Evolutionary conservation across 306 rosid species (phyloP).

Genomic region (Psophocarpus tetragonolobus): DNA sequence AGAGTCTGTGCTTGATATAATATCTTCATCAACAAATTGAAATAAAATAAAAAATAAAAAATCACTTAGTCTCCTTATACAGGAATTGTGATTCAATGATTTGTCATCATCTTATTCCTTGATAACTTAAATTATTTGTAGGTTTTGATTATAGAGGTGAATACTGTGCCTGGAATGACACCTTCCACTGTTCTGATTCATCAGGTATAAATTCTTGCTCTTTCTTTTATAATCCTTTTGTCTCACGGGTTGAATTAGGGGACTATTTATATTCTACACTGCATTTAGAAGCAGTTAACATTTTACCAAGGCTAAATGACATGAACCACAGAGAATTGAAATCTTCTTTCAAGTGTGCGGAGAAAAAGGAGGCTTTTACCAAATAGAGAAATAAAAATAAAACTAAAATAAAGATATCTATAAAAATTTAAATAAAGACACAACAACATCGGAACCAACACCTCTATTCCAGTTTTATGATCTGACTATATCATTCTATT

Average conservation of each 20-base stretch:
- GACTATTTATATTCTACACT: not conserved
- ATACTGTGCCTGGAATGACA: slow-evolving; percentile 99
- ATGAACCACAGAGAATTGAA: slow-evolving; percentile 3
- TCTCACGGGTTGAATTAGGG: not conserved
- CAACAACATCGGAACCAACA: not conserved
- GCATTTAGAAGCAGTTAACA: not conserved
- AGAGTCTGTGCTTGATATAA: not conserved
- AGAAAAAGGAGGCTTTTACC: not conserved
- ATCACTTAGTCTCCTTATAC: not conserved
- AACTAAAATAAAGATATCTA: not conserved
- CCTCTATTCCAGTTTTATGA: not conserved
- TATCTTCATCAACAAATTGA: not conserved
- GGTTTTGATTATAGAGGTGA: slow-evolving; percentile 91
- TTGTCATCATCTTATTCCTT: slow-evolving; percentile 23
- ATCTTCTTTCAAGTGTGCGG: not conserved
- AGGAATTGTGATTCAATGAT: slow-evolving; percentile 12
- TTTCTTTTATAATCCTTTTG: slow-evolving; percentile 5
- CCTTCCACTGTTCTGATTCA: slow-evolving; percentile 96
- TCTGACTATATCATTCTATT: slow-evolving; percentile 25
- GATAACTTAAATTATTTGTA: slow-evolving; percentile 39
- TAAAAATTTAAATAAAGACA: not conserved
- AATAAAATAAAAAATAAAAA: not conserved
- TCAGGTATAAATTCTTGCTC: slow-evolving; percentile 60
- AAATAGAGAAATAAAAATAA: not conserved
- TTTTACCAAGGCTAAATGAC: slow-evolving; percentile 7